A percentile compares a stretch with the other conserved stretches of the same genome.
These are phyloP conservation scores for Suillus variegatus DNA, from an alignment of 768 basidiomycete species.

Conservation along the genomic window DNA sequence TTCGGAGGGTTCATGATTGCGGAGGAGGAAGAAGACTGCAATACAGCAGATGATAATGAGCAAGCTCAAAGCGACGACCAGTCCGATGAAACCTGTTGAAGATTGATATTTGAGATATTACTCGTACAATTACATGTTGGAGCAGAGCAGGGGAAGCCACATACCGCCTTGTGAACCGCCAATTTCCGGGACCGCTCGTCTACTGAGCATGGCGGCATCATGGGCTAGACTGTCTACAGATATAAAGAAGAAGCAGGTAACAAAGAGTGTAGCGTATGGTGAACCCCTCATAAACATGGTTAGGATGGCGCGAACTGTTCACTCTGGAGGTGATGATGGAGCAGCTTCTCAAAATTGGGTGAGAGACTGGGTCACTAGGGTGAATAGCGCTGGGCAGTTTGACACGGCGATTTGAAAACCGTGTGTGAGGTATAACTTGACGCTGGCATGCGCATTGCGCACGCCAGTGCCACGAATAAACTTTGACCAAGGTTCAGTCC, in stretches of 20 bases:
- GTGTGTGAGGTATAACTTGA: slow-evolving; percentile 1
- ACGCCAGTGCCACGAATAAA: neutral
- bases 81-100: slow-evolving; percentile 55
- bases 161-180: slow-evolving; percentile 51
- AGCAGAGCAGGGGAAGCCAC: slow-evolving; percentile 13
- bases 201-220: slow-evolving; percentile 6
- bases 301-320: neutral
- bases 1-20: slow-evolving; percentile 46
- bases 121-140: neutral
- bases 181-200: slow-evolving; percentile 47
- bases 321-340: neutral
- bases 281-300: neutral
- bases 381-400: neutral
- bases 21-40: slow-evolving; percentile 58
- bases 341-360: neutral
- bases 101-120: slow-evolving; percentile 7
- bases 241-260: neutral
- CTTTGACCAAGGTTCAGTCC: neutral
- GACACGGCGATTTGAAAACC: neutral
- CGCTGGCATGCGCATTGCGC: neutral
- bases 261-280: neutral
- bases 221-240: neutral
- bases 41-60: slow-evolving; percentile 55
- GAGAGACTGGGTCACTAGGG: neutral
- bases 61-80: slow-evolving; percentile 55